Evolutionary conservation across 139 green algal genomes (phyloP), one percentile per base, ranked within the genome.

Genomic region (Chlorella vulgaris): DNA sequence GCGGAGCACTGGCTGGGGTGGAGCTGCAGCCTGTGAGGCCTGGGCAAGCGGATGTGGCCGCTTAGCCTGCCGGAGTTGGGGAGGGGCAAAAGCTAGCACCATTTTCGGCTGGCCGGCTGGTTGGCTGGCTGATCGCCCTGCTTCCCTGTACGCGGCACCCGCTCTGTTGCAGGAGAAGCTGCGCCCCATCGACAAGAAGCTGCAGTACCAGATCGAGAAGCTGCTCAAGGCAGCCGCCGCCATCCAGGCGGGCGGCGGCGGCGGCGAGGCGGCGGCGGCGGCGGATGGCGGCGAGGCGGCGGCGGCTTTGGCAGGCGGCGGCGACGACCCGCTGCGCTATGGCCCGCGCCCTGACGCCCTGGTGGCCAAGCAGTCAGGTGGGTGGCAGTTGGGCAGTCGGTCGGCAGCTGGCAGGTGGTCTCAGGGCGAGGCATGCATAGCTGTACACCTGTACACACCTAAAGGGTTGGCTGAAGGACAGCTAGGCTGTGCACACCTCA

Each of bases 121-220:
- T n/a, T n/a, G n/a, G n/a, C n/a, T n/a, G n/a, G n/a, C n/a, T n/a
- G n/a, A n/a, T n/a, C n/a, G n/a, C n/a, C n/a, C n/a, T n/a, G n/a
- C n/a, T n/a, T n/a, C n/a, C n/a, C n/a, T n/a, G n/a, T n/a, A n/a
- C n/a, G n/a, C n/a, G n/a, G n/a, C n/a, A n/a, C n/a, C n/a, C n/a
- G n/a, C n/a, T n/a, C n/a, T n/a, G n/a, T n/a, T 69, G 71, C 70
- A 81, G 69, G 93, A 96, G 50, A 96, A 97, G 90, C 92, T 97
- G 35, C 88, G 93, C 0, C 96, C 96, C 15, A 97, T 99, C 62
- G 97, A 99, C 85, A 96, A 96, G 87, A 94, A 94, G 84, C 90
- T 99, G 69, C 76, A 94, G 53, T 98, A 98, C 88, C 96, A 99
- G 89, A 91, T 99, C 3, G 94, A 98, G 51, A 98, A 98, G 90